phyloP scores from a whole-genome alignment of 73 alveolate species.

The Tetrahymena malaccensis region DNA sequence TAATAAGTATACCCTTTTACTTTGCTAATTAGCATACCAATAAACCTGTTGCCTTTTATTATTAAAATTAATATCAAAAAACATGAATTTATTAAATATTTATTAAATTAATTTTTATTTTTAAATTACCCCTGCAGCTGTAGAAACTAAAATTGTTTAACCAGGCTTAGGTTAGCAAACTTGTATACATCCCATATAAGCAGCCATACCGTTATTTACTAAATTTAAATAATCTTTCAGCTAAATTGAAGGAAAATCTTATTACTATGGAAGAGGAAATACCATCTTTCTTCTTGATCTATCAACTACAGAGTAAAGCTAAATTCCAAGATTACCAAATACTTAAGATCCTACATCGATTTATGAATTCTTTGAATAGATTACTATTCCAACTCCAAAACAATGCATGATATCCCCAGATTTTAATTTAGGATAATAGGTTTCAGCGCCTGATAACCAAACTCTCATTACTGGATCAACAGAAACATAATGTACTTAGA shows the following conservation, averaged over 20 bases:
- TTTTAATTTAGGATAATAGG: conserved; percentile 14
- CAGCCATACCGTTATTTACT: conserved; percentile 24
- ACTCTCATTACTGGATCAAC: conserved; percentile 34
- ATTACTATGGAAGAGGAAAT: background rate
- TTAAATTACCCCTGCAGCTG: conserved; percentile 21
- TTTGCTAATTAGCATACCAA: conserved; percentile 4
- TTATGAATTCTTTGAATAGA: background rate
- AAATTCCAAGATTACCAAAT: background rate
- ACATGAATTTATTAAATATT: background rate
- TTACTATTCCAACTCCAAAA: conserved; percentile 1
- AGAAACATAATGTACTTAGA: conserved; percentile 5
- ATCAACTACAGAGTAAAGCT: background rate
- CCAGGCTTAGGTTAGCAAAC: conserved; percentile 19
- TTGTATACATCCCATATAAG: conserved; percentile 27
- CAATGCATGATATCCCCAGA: conserved; percentile 15
- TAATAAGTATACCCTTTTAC: background rate
- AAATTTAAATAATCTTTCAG: background rate
- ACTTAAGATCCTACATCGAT: background rate
- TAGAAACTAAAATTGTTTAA: conserved; percentile 3
- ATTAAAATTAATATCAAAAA: background rate
- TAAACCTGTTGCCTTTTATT: conserved; percentile 23
- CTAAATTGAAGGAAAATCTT: background rate
- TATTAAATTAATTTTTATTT: background rate
- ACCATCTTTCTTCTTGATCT: background rate
- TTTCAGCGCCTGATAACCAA: conserved; percentile 22